A percentile compares a stretch with the other conserved stretches of the same genome.
Conservation (phyloP, 768 basidiomycete species). For the Boletus reticuloceps region DNA sequence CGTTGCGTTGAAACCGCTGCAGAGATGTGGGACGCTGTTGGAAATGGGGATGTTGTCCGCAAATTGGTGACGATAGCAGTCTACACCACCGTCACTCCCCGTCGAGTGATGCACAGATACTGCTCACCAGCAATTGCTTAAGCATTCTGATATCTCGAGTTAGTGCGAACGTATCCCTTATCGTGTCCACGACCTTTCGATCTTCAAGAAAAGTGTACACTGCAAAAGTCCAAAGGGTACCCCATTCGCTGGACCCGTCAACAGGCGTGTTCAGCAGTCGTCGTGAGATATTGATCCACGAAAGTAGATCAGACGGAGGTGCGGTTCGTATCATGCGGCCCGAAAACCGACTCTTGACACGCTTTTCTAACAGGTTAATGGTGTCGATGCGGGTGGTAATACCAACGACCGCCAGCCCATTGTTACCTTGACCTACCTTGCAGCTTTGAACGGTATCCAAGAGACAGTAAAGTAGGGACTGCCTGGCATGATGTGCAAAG, state of each 20-base stretch:
- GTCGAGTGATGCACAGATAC: neutral
- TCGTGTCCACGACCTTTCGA: conserved; percentile 37
- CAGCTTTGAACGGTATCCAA: conserved; percentile 92
- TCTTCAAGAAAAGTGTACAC: conserved; percentile 60
- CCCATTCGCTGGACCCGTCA: conserved; percentile 51
- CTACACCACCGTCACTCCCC: conserved; percentile 32
- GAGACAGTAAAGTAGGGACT: conserved; percentile 91
- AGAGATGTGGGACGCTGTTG: conserved; percentile 43
- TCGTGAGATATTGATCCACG: conserved; percentile 52
- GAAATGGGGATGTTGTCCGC: conserved; percentile 51
- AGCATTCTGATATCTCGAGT: conserved; percentile 60
- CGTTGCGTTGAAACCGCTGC: conserved; percentile 51
- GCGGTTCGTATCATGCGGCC: conserved; percentile 82
- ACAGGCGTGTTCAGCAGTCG: conserved; percentile 37
- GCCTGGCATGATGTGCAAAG: conserved; percentile 88
- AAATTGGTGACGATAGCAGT: conserved; percentile 44
- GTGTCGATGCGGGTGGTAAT: conserved; percentile 85
- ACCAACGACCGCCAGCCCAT: conserved; percentile 84
- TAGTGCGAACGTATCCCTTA: conserved; percentile 62
- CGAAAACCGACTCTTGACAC: conserved; percentile 97
- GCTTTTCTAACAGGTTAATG: conserved; percentile 86
- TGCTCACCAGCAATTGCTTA: conserved; percentile 57
- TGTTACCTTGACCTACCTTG: conserved; percentile 52
- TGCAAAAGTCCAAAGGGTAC: conserved; percentile 49
- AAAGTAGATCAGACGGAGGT: conserved; percentile 48